Percentiles rank a stretch among this genome's conserved stretches.
phyloP scores from a whole-genome alignment of 345 rosid species.

The Dipteronia sinensis region DNA sequence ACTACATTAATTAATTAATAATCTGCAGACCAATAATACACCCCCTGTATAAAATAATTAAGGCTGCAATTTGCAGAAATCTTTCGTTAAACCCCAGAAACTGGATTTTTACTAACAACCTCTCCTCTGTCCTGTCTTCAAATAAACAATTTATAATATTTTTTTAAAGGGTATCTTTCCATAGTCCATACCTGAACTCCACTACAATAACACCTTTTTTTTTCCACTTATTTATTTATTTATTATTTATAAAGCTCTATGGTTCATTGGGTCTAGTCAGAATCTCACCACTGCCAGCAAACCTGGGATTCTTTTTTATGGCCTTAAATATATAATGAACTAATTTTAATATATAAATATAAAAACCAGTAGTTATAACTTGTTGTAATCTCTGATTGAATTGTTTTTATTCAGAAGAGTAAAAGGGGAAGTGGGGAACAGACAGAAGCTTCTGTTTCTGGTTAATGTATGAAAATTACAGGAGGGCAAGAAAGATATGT shows the following conservation, averaged over 20 bases:
- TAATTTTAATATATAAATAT: too few relatives aligned
- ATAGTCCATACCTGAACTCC: slow-evolving; percentile 50
- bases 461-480: slow-evolving; percentile 38
- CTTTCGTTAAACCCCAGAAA: slow-evolving; percentile 35
- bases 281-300: slow-evolving; percentile 64
- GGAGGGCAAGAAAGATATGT: slow-evolving; percentile 22
- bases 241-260: slow-evolving; percentile 20
- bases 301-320: slow-evolving; percentile 60
- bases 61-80: slow-evolving; percentile 33
- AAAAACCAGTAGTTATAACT: slow-evolving; percentile 32
- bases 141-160: neutral
- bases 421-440: slow-evolving; percentile 18
- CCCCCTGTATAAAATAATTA: slow-evolving; percentile 24
- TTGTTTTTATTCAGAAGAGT: slow-evolving; percentile 24
- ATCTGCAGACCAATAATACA: slow-evolving; percentile 50
- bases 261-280: slow-evolving; percentile 59
- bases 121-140: neutral
- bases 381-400: slow-evolving; percentile 34
- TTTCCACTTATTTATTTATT: neutral
- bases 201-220: slow-evolving; percentile 31
- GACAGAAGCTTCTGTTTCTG: slow-evolving; percentile 45
- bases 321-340: slow-evolving; percentile 1
- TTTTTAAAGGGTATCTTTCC: slow-evolving; percentile 37
- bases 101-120: slow-evolving; percentile 37
- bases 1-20: slow-evolving; percentile 12